phyloP scores from a whole-genome alignment of 345 rosid genomes.

The Diplotaxis tenuifolia region DNA sequence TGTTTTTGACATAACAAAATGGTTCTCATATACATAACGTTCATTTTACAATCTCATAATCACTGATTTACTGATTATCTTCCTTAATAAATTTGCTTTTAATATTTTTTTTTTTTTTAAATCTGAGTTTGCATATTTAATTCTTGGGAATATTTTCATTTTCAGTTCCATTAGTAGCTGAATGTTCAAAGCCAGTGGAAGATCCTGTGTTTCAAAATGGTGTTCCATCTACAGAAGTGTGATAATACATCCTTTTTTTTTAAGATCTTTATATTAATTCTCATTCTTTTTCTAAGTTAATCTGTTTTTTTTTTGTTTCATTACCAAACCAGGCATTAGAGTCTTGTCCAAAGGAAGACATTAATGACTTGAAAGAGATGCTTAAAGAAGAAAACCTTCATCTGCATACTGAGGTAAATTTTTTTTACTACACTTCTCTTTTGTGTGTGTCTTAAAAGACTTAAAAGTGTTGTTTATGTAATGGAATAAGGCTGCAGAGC shows the following conservation, averaged over 20 bases:
- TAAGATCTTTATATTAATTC: neutral
- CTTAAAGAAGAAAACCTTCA: constrained; percentile 72
- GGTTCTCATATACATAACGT: neutral
- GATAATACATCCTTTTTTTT: neutral
- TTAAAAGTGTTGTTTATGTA: neutral
- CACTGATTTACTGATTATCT: neutral
- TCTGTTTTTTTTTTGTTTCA: neutral
- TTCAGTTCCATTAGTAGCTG: constrained; percentile 55
- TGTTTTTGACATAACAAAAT: neutral
- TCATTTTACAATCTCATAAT: neutral
- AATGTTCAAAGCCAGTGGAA: constrained; percentile 52
- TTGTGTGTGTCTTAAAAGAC: neutral
- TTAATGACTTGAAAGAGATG: constrained; percentile 48
- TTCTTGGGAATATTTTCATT: neutral
- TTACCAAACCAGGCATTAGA: constrained; percentile 57
- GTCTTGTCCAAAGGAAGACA: constrained; percentile 63
- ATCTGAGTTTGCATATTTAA: neutral
- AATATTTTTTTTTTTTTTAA: neutral
- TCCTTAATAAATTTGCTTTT: neutral
- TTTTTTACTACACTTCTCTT: neutral
- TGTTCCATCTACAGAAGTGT: constrained; percentile 54
- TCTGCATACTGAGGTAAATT: constrained; percentile 65
- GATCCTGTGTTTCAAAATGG: constrained; percentile 57
- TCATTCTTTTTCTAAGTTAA: neutral
- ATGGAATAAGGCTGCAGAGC: constrained; percentile 55